Percentiles rank a stretch among this genome's conserved stretches.
Conservation (phyloP, 805 yeast genomes). For the Nakazawaea populi region DNA sequence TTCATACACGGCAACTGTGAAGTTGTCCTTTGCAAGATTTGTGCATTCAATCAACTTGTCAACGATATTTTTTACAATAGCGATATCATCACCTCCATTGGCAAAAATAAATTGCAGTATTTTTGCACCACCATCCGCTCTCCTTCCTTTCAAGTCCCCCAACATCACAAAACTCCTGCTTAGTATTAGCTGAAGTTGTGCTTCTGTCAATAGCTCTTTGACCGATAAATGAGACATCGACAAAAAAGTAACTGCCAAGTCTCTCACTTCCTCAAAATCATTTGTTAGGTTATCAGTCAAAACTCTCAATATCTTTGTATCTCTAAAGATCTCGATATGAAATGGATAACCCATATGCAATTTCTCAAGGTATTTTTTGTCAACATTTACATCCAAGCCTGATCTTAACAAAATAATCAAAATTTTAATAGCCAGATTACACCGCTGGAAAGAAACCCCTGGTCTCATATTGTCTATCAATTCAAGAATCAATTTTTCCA, state of each 20-base stretch:
- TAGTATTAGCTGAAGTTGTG: constrained; percentile 16
- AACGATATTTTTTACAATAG: constrained; percentile 22
- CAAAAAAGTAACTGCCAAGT: constrained; percentile 39
- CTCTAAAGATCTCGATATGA: constrained; percentile 34
- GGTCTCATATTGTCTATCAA: constrained; percentile 40
- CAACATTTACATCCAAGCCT: constrained; percentile 48
- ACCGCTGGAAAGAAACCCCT: constrained; percentile 50
- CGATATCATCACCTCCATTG: constrained; percentile 16
- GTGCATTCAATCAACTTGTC: constrained; percentile 26
- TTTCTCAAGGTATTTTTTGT: constrained; percentile 30
- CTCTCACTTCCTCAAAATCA: constrained; percentile 75
- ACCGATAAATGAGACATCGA: constrained; percentile 34
- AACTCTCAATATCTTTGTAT: constrained; percentile 32
- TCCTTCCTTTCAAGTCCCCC: constrained; percentile 46
- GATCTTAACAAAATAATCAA: constrained; percentile 40
- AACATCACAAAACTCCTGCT: constrained; percentile 23
- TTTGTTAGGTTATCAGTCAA: constrained; percentile 60
- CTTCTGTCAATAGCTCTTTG: constrained; percentile 15
- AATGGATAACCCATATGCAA: constrained; percentile 46
- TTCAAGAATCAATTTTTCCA: constrained; percentile 31
- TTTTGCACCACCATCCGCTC: constrained; percentile 77
- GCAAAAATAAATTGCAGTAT: constrained; percentile 46
- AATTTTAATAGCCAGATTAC: constrained; percentile 43
- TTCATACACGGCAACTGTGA: constrained; percentile 37
- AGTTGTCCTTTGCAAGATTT: constrained; percentile 26